Base-by-base conservation (phyloP, 331 rosid species). In the Malus hybrid region DNA sequence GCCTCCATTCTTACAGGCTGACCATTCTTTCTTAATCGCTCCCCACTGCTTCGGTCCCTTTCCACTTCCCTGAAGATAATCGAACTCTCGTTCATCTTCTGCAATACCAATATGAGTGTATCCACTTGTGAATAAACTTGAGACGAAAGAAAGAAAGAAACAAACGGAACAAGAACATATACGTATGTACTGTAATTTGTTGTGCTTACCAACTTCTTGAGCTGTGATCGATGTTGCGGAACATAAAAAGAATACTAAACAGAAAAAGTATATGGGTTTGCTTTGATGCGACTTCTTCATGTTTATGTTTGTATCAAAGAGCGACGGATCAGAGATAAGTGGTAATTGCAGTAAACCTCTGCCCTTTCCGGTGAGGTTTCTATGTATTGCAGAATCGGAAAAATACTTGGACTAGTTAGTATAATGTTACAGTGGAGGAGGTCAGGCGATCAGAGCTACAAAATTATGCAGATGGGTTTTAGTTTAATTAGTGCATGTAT, bases 31-130 rank as follows among this genome's bases (percentile, higher is more conserved):
- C 71, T 80, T 69, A 1, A 84, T 33, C 15, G 74, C 68, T 73
- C 87, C 87, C 87, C 87, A 84, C 5, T 39, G 75, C 1, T 74
- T 32, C 6, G 83, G 83, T 5, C 83, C 83, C 76, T 80, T 80
- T 27, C 63, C 59, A 2, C 83, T 62, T 24, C 73, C 69, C 13
- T 1, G 27, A 16, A 5, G 9, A 20, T 79, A 79, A 73, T 79
- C 83, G 6, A 79, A 79, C 75, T 74, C 79, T 12, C 83, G 74
- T 29, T 79, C 83, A 27, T 79, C 83, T 70, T 79, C 83, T 79
- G 83, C 79, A 52, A 24, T 57, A 22, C 48, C 24, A 42, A 42
- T 42, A 42, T 57, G 28, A 22, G 14, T 42, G 48, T 42, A 42
- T 42, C 48, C 14, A 42, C 48, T 42, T 42, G 14, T 42, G 48